Percentiles rank a stretch among this genome's conserved stretches.
Evolutionary conservation across 2,329 filamentous ascomycete species (phyloP).

Genomic region (Bipolaris victoriae): DNA sequence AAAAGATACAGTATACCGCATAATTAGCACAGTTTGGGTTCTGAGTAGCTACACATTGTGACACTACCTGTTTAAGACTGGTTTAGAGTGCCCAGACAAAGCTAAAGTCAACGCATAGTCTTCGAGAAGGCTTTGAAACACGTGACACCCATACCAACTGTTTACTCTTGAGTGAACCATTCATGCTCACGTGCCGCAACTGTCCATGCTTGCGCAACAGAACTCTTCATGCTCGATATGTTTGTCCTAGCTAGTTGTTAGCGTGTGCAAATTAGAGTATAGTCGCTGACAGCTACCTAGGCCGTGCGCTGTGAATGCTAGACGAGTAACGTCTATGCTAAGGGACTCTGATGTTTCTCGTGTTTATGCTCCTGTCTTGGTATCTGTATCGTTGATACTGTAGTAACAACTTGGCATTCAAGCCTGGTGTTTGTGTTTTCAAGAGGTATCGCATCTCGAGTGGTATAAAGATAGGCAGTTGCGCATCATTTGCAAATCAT

Average conservation of each 20-base stretch:
- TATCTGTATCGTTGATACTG: not conserved
- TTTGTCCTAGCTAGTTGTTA: not conserved
- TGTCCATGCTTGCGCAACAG: not conserved
- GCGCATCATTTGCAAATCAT: not conserved
- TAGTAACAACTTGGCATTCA: constrained; percentile 1
- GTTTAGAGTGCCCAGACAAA: not conserved
- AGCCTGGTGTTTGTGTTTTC: not conserved
- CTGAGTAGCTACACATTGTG: too few relatives aligned
- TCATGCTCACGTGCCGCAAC: not conserved
- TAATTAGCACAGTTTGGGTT: too few relatives aligned
- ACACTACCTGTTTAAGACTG: too few relatives aligned
- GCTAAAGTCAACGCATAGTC: not conserved
- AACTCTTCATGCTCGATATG: constrained; percentile 1
- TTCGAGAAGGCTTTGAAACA: constrained; percentile 2
- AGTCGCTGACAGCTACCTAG: not conserved
- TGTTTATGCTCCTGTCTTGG: constrained; percentile 1
- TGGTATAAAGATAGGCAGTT: constrained; percentile 1
- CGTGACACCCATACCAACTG: not conserved
- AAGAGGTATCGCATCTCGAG: not conserved
- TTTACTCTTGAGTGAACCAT: not conserved
- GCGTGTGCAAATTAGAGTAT: not conserved
- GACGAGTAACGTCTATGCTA: not conserved
- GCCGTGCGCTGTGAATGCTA: not conserved
- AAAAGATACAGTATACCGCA: too few relatives aligned
- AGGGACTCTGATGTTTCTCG: not conserved